phyloP scores from a whole-genome alignment of 331 rosid species.

The Phaseolus coccineus region DNA sequence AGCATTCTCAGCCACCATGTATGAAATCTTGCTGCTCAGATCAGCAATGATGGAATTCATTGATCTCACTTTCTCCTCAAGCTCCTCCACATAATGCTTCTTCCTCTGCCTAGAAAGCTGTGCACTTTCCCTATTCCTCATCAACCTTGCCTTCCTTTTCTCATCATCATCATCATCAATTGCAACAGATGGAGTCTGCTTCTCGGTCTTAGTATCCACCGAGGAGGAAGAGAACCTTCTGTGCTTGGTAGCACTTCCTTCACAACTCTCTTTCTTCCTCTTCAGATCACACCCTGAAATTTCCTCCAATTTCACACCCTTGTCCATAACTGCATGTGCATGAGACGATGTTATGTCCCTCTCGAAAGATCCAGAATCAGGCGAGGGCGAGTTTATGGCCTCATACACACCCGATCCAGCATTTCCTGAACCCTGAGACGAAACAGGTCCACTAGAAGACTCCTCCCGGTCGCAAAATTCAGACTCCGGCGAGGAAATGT shows the following conservation, averaged over 20 bases:
- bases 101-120: conserved; percentile 98
- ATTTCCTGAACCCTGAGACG: conserved; percentile 80
- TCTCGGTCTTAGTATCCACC: conserved; percentile 37
- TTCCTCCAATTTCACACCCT: conserved; percentile 67
- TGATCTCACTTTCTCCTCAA: conserved; percentile 83
- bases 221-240: conserved; percentile 60
- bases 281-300: conserved; percentile 55
- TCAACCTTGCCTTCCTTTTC: conserved; percentile 79
- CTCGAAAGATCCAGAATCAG: conserved; percentile 53
- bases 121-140: conserved; percentile 97
- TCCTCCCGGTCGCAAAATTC: conserved; percentile 57
- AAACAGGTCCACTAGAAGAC: conserved; percentile 57
- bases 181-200: conserved; percentile 21
- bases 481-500: conserved; percentile 39
- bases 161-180: conserved; percentile 65
- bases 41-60: conserved; percentile 90
- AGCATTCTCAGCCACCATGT: conserved; percentile 85
- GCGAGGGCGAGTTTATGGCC: conserved; percentile 53
- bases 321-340: conserved; percentile 45
- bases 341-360: conserved; percentile 60
- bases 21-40: conserved; percentile 73
- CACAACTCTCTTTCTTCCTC: conserved; percentile 71
- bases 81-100: conserved; percentile 94
- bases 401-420: conserved; percentile 66
- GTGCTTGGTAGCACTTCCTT: conserved; percentile 59